These are phyloP conservation scores for Tilletia setariae DNA, from an alignment of 1,284 basidiomycete genomes.

Conservation along the genomic window DNA sequence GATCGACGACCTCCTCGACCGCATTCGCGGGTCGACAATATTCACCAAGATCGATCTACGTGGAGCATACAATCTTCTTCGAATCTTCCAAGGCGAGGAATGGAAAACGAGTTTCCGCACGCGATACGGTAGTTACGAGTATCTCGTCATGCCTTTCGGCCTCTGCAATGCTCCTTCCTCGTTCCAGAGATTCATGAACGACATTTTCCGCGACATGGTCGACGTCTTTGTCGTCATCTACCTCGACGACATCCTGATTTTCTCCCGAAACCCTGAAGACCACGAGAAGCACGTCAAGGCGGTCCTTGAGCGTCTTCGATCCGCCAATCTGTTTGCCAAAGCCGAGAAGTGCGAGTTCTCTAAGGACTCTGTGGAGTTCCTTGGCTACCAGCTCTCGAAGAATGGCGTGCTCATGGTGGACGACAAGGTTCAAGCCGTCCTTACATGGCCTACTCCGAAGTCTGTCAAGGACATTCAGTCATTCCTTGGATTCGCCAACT, in stretches of 20 bases:
- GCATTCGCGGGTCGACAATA: constrained; percentile 42
- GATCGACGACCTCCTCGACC: constrained; percentile 56
- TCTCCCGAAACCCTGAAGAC: constrained; percentile 50
- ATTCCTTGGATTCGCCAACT: constrained; percentile 58
- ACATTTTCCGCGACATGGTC: too few relatives aligned
- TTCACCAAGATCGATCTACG: constrained; percentile 54
- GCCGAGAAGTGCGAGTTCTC: constrained; percentile 22
- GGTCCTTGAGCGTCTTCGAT: too few relatives aligned
- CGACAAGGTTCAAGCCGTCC: constrained; percentile 56
- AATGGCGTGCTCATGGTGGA: constrained; percentile 56
- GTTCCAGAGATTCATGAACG: too few relatives aligned
- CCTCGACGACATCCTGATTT: constrained; percentile 55
- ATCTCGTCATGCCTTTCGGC: too few relatives aligned
- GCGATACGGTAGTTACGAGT: too few relatives aligned
- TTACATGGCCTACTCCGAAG: constrained; percentile 56
- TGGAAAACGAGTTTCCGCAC: too few relatives aligned
- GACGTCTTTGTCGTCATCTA: constrained; percentile 49
- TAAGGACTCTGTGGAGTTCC: constrained; percentile 53
- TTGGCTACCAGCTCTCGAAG: constrained; percentile 56
- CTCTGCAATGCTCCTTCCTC: too few relatives aligned
- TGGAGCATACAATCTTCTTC: too few relatives aligned
- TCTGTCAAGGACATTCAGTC: constrained; percentile 49
- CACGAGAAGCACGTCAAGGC: constrained; percentile 16
- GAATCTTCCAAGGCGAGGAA: too few relatives aligned
- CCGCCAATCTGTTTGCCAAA: too few relatives aligned